Evolutionary conservation across 768 basidiomycete species (phyloP).

Genomic region (Daedalea quercina): DNA sequence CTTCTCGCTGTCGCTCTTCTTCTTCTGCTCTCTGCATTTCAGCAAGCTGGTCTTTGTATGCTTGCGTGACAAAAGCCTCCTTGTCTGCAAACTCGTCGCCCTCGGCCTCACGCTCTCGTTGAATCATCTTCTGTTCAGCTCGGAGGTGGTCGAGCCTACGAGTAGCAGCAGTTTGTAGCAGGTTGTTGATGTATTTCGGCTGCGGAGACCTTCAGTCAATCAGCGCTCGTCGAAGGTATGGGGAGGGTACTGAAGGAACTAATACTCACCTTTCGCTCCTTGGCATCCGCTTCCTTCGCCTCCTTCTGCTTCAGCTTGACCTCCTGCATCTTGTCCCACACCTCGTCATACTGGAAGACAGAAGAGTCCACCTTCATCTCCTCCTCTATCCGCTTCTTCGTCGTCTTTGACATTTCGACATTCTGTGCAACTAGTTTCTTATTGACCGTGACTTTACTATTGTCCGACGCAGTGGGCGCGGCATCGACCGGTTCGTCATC

Average conservation of each 20-base stretch:
- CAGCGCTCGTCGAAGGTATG: conserved; percentile 5
- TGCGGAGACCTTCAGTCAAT: conserved; percentile 25
- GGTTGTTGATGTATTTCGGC: conserved; percentile 89
- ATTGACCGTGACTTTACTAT: conserved; percentile 38
- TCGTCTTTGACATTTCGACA: conserved; percentile 53
- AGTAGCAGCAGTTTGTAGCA: conserved; percentile 79
- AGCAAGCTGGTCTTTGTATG: conserved; percentile 95
- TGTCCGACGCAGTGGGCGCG: conserved; percentile 34
- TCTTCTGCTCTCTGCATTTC: conserved; percentile 88
- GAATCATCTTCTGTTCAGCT: conserved; percentile 98
- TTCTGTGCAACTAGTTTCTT: conserved; percentile 53
- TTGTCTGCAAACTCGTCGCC: conserved; percentile 93
- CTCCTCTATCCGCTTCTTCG: conserved; percentile 67
- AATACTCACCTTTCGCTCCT: conserved; percentile 65
- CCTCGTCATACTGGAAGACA: conserved; percentile 93
- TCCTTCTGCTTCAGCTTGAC: conserved; percentile 70
- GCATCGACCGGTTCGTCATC: conserved; percentile 56
- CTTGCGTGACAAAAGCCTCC: conserved; percentile 96
- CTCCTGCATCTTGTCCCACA: conserved; percentile 94
- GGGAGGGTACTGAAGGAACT: not conserved
- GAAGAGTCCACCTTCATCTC: conserved; percentile 76
- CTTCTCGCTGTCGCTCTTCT: conserved; percentile 85
- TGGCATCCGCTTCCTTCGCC: conserved; percentile 67
- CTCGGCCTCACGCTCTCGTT: conserved; percentile 85
- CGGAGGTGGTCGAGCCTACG: conserved; percentile 82